Percentiles rank a stretch among this genome's conserved stretches.
Conservation (phyloP, 169 alveolate genomes). For the Plasmodium chabaudi region DNA sequence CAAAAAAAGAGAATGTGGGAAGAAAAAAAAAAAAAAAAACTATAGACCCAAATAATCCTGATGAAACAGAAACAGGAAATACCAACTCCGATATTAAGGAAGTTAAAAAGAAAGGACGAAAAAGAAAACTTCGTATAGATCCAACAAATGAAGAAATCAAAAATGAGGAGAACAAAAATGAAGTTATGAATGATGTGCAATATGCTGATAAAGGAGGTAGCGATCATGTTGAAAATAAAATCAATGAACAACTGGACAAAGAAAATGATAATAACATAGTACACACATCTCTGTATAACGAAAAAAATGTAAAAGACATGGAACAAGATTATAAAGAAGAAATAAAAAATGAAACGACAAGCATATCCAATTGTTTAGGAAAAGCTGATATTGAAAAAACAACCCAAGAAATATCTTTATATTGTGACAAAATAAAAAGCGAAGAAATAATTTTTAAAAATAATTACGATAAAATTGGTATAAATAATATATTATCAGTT, state of each 20-base stretch:
- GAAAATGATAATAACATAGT: not conserved
- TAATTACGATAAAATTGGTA: not conserved
- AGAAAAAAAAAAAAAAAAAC: not conserved
- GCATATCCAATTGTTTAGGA: not conserved
- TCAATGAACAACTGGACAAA: not conserved
- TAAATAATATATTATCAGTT: constrained; percentile 17
- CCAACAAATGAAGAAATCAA: not conserved
- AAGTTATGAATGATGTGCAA: not conserved
- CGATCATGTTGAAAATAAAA: not conserved
- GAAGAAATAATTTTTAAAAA: not conserved
- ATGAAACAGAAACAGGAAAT: not conserved
- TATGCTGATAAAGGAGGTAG: not conserved
- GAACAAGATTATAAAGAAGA: not conserved
- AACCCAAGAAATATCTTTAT: constrained; percentile 4
- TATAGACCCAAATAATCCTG: not conserved
- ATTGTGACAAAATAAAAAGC: constrained; percentile 5
- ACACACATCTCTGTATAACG: too few species aligned
- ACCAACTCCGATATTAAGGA: constrained; percentile 19
- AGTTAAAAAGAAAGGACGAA: constrained; percentile 50
- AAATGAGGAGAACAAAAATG: not conserved
- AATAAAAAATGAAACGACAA: not conserved
- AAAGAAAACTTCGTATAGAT: constrained; percentile 31
- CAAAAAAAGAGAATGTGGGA: not conserved
- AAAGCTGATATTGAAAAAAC: not conserved
- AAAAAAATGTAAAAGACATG: too few species aligned